Evolutionary conservation across 1,284 basidiomycete species (phyloP).

Genomic region (Ceratobasidium sp.): DNA sequence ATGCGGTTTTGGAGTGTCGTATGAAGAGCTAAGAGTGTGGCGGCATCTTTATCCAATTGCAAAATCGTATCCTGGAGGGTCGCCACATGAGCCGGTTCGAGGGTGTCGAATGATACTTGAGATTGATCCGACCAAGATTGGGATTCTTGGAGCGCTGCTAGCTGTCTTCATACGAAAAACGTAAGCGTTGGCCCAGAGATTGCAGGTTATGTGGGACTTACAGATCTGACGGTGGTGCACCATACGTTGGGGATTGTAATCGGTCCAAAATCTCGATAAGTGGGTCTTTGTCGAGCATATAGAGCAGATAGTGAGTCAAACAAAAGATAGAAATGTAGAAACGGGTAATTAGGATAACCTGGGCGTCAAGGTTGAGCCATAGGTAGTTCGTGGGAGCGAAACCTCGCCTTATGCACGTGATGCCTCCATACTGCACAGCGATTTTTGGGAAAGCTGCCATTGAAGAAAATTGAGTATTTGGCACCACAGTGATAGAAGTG

Average conservation of each 20-base stretch:
- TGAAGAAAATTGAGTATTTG: no score
- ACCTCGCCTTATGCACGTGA: background rate
- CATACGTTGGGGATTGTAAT: conserved; percentile 24
- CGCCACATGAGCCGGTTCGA: background rate
- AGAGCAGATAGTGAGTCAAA: background rate
- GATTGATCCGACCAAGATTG: background rate
- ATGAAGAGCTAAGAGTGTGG: background rate
- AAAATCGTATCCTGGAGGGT: background rate
- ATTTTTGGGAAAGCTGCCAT: no score
- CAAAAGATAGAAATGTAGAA: background rate
- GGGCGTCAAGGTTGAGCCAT: background rate
- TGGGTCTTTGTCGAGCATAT: conserved; percentile 1
- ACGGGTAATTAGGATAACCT: background rate
- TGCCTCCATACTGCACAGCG: no score
- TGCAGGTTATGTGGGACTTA: background rate
- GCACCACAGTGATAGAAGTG: no score
- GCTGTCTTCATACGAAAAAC: background rate
- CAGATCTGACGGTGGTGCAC: conserved; percentile 23
- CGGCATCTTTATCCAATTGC: conserved; percentile 19
- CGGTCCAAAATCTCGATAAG: background rate
- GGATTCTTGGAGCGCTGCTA: conserved; percentile 13
- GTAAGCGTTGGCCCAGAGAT: background rate
- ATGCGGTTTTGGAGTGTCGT: conserved; percentile 6
- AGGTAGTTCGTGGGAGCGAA: background rate
- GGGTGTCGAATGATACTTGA: conserved; percentile 1